These are phyloP conservation scores for Clarireedia sp. DNA, from an alignment of 2,329 filamentous ascomycete species.

Conservation along the genomic window DNA sequence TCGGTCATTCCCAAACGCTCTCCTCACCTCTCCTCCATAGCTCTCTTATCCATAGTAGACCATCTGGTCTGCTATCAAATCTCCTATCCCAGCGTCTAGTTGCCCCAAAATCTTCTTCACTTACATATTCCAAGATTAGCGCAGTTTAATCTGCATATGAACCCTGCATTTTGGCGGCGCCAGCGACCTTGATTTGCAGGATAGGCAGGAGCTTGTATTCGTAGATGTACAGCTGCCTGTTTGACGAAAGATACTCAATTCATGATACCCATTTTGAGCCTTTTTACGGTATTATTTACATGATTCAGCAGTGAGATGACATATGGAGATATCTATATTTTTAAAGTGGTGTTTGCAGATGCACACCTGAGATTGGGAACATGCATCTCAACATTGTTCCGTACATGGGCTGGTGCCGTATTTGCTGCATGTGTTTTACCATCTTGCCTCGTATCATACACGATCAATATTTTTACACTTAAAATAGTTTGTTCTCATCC, in stretches of 20 bases:
- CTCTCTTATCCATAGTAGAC: no score
- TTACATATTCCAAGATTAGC: slow-evolving; percentile 5
- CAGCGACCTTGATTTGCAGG: not conserved
- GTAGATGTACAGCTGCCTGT: slow-evolving; percentile 5
- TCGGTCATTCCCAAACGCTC: not conserved
- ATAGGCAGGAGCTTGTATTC: not conserved
- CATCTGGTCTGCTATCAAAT: no score
- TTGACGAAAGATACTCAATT: slow-evolving; percentile 8
- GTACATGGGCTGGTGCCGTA: not conserved
- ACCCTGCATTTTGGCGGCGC: slow-evolving; percentile 5
- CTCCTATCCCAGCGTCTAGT: no score
- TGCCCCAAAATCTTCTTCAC: not conserved
- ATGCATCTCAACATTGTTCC: no score
- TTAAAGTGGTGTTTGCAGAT: not conserved
- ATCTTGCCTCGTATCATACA: not conserved
- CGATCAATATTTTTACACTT: not conserved
- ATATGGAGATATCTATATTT: not conserved
- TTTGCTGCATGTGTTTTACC: no score
- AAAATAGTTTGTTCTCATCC: slow-evolving; percentile 3
- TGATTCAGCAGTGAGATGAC: not conserved
- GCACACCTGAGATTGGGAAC: not conserved
- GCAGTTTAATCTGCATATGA: slow-evolving; percentile 4
- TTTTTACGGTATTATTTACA: not conserved
- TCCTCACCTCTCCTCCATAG: not conserved
- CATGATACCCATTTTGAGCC: slow-evolving; percentile 8